Conservation (phyloP, 208 protist species). For the Tetramitus jugosus region DNA sequence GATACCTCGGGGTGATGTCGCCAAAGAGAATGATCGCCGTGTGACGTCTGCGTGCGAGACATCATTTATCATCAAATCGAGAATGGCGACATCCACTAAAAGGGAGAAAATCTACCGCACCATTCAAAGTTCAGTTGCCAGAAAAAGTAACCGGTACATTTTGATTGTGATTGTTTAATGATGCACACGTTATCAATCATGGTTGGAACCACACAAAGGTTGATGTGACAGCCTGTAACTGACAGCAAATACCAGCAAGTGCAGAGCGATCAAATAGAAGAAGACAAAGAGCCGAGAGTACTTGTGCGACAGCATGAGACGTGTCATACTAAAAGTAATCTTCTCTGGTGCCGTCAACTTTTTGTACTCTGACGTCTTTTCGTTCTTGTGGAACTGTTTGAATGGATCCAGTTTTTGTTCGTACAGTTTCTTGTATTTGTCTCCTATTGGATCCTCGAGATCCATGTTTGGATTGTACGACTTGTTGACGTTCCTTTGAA, state of each 20-base stretch:
- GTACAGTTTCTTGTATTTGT: constrained; percentile 11
- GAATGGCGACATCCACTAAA: too few species aligned
- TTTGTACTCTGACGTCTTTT: background rate
- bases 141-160: too few species aligned
- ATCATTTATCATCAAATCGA: too few species aligned
- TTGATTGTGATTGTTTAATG: too few species aligned
- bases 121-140: too few species aligned
- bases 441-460: background rate
- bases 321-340: background rate
- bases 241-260: background rate
- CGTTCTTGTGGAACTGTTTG: background rate
- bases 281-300: background rate
- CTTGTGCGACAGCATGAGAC: background rate
- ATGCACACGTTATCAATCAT: too few species aligned
- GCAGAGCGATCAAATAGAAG: background rate
- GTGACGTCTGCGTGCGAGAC: too few species aligned
- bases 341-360: background rate
- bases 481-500: background rate
- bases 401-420: constrained; percentile 15
- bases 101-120: too few species aligned
- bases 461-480: background rate
- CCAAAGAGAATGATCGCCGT: too few species aligned
- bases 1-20: too few species aligned
- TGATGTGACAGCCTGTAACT: background rate
- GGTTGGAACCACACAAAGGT: too few species aligned